Evolutionary conservation across 768 basidiomycete genomes (phyloP).

Genomic region (Suillus bovinus): DNA sequence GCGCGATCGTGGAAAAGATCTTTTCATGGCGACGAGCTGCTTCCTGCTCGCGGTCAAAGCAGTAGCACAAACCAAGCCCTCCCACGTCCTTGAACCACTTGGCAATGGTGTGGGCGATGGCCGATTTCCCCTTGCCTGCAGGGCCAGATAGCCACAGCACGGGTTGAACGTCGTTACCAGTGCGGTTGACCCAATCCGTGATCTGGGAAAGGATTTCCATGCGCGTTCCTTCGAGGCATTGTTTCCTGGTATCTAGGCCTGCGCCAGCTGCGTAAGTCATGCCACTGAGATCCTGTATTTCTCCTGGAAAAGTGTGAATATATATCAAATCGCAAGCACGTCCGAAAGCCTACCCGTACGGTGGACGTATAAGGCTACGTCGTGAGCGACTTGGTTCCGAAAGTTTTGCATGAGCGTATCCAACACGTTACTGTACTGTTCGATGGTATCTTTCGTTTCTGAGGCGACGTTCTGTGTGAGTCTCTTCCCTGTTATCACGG

Average conservation of each 20-base stretch:
- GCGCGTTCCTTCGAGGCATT: background rate
- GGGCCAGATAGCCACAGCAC: slow-evolving; percentile 26
- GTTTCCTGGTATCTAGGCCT: background rate
- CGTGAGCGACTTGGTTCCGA: background rate
- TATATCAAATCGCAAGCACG: background rate
- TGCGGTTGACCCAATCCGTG: slow-evolving; percentile 24
- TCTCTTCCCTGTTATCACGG: slow-evolving; percentile 3
- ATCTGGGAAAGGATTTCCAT: slow-evolving; percentile 14
- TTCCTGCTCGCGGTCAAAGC: slow-evolving; percentile 8
- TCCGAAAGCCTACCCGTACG: background rate
- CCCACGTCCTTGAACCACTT: slow-evolving; percentile 12
- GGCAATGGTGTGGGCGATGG: slow-evolving; percentile 11
- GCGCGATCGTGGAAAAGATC: slow-evolving; percentile 22
- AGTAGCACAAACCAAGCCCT: slow-evolving; percentile 15
- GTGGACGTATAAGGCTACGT: background rate
- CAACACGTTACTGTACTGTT: background rate
- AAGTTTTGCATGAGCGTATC: slow-evolving; percentile 4
- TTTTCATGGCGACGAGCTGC: slow-evolving; percentile 9
- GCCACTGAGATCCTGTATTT: background rate
- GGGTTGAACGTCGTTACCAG: slow-evolving; percentile 3
- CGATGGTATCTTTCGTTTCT: background rate
- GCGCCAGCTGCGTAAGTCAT: background rate
- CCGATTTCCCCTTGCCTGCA: slow-evolving; percentile 28
- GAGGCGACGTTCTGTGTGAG: background rate
- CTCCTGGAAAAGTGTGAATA: background rate